Evolutionary conservation across 176 grass and related monocot genomes (phyloP), one percentile per base, ranked within the genome.

Genomic region (Musa schizocarpa): DNA sequence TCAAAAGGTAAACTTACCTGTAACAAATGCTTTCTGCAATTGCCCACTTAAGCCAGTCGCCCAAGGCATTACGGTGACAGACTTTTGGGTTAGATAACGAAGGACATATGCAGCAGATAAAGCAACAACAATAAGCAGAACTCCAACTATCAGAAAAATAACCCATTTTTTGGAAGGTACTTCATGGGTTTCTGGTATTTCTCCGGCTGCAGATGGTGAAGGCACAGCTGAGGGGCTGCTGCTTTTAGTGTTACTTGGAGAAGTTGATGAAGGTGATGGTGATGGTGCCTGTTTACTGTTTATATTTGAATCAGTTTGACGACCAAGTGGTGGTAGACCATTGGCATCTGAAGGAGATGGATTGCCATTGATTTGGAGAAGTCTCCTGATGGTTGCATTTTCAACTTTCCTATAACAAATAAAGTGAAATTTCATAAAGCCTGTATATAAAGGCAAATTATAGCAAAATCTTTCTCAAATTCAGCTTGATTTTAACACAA

Each of bases 41-140:
- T 94, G 76, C 74, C 81, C 77, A 63, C 84, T 84, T 71, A 88
- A 78, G 43, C 58, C 78, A 10, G 88, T 73, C 62, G 82, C 78
- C 79, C 85, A 87, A 10, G 95, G 95, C n/a, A 89, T 92, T 71
- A 98, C 75, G 2, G 58, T 83, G 48, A 84, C 84, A 74, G 69
- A 54, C 34, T 84, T 98, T 43, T 52, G 79, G 68, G 19, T 66
- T 68, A 76, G 70, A 54, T 67, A 82, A 72, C 67, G 87, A 86
- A 89, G 14, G 50, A 82, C 62, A 23, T 78, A 86, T 74, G 71
- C 59, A 22, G 56, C 83, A 77, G 69, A 76, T 43, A 82, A 61
- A 52, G 81, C 54, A 49, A 82, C 34, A 3, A 77, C 68, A 66
- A 82, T 70, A 84, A 48, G 77, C 77, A 89, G 62, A 2, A 22